Conservation (phyloP, 495 filamentous ascomycete species). For the Xylaria venustula region DNA sequence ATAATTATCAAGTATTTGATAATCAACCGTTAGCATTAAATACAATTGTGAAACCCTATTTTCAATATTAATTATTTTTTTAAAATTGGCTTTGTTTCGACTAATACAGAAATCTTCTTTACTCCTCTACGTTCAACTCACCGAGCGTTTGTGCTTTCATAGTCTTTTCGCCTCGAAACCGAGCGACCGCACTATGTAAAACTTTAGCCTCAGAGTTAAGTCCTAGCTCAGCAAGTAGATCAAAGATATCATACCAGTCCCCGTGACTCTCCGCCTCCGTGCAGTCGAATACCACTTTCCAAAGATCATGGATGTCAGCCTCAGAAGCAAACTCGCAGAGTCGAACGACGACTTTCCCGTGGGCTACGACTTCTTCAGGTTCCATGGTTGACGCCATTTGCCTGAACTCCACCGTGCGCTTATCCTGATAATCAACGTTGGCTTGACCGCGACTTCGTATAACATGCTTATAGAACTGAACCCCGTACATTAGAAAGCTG, state of each 20-base stretch:
- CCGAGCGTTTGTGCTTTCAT: too few species aligned
- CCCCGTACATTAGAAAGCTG: background rate
- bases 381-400: constrained; percentile 16
- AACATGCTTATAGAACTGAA: background rate
- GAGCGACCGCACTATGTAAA: constrained; percentile 6
- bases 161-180: background rate
- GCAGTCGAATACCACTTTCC: constrained; percentile 4
- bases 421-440: background rate
- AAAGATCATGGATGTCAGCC: background rate
- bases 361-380: constrained; percentile 10
- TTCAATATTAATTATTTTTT: too few species aligned
- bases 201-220: constrained; percentile 17
- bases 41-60: too few species aligned
- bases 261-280: constrained; percentile 4
- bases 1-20: too few species aligned
- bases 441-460: background rate
- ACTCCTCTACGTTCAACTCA: too few species aligned
- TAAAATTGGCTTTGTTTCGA: too few species aligned
- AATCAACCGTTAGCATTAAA: too few species aligned
- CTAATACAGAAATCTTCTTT: too few species aligned
- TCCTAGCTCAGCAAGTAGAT: constrained; percentile 12
- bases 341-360: constrained; percentile 11
- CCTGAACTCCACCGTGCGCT: constrained; percentile 26
- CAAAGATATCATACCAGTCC: constrained; percentile 18
- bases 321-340: constrained; percentile 15